Evolutionary conservation across 495 filamentous ascomycete species (phyloP).

Genomic region (Daldinia bambusicola): DNA sequence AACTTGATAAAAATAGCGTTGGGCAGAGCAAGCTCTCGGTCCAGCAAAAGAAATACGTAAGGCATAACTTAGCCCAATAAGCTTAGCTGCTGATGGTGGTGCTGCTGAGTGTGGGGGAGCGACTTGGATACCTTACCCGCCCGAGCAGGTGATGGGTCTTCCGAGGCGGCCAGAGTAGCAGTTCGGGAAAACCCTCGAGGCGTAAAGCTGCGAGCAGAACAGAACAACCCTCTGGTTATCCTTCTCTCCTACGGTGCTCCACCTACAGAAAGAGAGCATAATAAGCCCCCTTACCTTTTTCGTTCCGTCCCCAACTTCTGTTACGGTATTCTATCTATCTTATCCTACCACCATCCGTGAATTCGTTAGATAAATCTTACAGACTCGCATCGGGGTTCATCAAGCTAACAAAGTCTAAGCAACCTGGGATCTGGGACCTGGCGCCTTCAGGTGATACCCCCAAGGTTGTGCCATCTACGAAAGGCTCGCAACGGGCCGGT

Average conservation of each 20-base stretch:
- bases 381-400: conserved; percentile 8
- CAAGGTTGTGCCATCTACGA: conserved; percentile 30
- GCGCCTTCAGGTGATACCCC: conserved; percentile 28
- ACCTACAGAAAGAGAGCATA: conserved; percentile 30
- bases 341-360: conserved; percentile 31
- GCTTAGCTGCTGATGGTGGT: conserved; percentile 32
- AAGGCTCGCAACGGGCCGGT: conserved; percentile 43
- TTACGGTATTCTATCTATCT: conserved; percentile 32
- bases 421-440: conserved; percentile 7
- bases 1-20: conserved; percentile 18
- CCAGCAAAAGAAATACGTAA: conserved; percentile 32
- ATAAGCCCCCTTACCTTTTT: conserved; percentile 33
- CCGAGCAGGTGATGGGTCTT: conserved; percentile 41
- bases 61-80: conserved; percentile 35
- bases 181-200: conserved; percentile 43
- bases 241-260: conserved; percentile 32
- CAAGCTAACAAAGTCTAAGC: conserved; percentile 25
- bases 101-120: conserved; percentile 34
- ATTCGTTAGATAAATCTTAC: conserved; percentile 20
- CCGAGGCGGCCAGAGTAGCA: conserved; percentile 43
- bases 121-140: conserved; percentile 39
- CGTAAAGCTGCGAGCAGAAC: conserved; percentile 38
- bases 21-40: conserved; percentile 13
- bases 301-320: conserved; percentile 30
- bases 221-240: conserved; percentile 20